These are phyloP conservation scores for Reutealis trisperma DNA, from an alignment of 345 rosid genomes.

Conservation along the genomic window DNA sequence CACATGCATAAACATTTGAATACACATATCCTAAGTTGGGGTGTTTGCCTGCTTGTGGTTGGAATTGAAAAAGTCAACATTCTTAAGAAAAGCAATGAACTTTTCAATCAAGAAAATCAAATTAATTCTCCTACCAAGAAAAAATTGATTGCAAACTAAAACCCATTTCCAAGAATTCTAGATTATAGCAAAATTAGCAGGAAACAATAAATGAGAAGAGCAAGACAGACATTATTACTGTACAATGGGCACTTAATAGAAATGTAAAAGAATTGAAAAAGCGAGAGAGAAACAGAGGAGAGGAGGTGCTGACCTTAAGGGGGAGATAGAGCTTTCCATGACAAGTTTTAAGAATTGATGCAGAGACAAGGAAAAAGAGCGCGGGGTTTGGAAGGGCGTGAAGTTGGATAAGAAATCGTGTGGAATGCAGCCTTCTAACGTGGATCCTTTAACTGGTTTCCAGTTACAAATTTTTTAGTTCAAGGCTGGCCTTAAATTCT, in stretches of 20 bases:
- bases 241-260: neutral
- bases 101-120: neutral
- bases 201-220: neutral
- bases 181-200: too few relatives aligned
- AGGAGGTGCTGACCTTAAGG: slow-evolving; percentile 22
- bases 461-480: neutral
- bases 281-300: slow-evolving; percentile 4
- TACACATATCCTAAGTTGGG: neutral
- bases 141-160: neutral
- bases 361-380: slow-evolving; percentile 16
- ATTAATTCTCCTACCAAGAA: neutral
- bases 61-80: slow-evolving; percentile 6
- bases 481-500: too few relatives aligned
- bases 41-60: neutral
- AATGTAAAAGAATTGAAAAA: neutral
- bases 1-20: neutral
- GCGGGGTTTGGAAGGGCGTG: slow-evolving; percentile 25
- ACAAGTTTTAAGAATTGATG: slow-evolving; percentile 1
- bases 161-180: neutral
- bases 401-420: slow-evolving; percentile 44
- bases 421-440: slow-evolving; percentile 46
- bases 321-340: slow-evolving; percentile 23
- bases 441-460: neutral
- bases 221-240: neutral
- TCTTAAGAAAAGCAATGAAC: neutral